Evolutionary conservation across 306 rosid species (phyloP).

Genomic region (Geum urbanum): DNA sequence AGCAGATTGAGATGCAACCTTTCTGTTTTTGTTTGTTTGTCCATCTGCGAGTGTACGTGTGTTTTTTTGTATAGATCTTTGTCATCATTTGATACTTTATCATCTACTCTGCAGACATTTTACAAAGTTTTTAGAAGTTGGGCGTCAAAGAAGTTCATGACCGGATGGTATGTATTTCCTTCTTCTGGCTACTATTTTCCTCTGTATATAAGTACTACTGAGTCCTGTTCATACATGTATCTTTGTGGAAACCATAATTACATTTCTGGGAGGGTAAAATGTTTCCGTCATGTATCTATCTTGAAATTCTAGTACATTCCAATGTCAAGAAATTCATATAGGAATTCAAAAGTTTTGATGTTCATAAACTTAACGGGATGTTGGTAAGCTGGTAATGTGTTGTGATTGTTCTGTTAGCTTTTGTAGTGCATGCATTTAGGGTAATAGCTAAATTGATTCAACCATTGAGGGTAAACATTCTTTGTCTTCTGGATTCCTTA

Average conservation of each 20-base stretch:
- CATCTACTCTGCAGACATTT: conserved; percentile 56
- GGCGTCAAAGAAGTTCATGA: conserved; percentile 89
- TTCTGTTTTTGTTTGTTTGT: background rate
- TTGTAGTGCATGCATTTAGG: background rate
- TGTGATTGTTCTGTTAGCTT: background rate
- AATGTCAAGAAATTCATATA: background rate
- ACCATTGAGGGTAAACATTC: background rate
- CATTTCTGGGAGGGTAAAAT: background rate
- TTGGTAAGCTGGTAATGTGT: background rate
- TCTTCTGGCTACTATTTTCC: conserved; percentile 12
- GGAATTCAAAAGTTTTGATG: background rate
- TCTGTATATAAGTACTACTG: background rate
- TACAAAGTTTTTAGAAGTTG: conserved; percentile 78
- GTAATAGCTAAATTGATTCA: background rate
- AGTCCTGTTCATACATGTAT: background rate
- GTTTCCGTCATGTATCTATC: background rate
- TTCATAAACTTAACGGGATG: background rate
- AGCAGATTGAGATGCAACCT: background rate
- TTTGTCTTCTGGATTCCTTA: background rate
- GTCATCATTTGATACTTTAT: conserved; percentile 24
- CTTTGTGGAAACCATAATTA: background rate
- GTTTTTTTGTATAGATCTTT: background rate
- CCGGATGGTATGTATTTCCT: conserved; percentile 64
- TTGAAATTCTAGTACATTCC: background rate
- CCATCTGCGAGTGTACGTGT: background rate